These are phyloP conservation scores for Fusarium tuaranense DNA, from an alignment of 2,329 filamentous ascomycete genomes.

Conservation along the genomic window DNA sequence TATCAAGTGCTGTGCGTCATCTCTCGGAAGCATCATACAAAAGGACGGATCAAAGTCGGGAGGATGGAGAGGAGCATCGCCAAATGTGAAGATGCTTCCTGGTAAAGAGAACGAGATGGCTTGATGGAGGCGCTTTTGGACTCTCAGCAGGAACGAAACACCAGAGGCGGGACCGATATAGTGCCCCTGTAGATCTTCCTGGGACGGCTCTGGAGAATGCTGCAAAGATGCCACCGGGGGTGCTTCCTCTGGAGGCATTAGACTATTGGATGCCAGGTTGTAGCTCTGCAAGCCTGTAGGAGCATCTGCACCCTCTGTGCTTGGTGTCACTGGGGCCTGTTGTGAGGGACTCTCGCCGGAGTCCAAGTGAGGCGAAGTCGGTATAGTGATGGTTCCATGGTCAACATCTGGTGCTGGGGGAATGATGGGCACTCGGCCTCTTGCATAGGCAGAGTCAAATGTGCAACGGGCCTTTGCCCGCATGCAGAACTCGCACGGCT, in stretches of 20 bases:
- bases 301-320: neutral
- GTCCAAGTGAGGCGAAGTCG: constrained; percentile 11
- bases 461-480: constrained; percentile 37
- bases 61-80: constrained; percentile 59
- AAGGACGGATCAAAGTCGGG: constrained; percentile 51
- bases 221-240: constrained; percentile 31
- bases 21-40: constrained; percentile 55
- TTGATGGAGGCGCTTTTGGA: constrained; percentile 47
- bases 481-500: constrained; percentile 42
- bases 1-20: constrained; percentile 52
- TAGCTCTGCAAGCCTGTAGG: constrained; percentile 10
- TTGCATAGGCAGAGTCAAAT: constrained; percentile 42
- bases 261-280: constrained; percentile 16
- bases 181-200: constrained; percentile 48
- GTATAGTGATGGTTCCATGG: constrained; percentile 11
- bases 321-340: constrained; percentile 7
- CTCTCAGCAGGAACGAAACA: constrained; percentile 45
- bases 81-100: constrained; percentile 60
- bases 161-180: constrained; percentile 49
- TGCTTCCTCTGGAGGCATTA: neutral
- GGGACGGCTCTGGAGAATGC: constrained; percentile 45
- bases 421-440: constrained; percentile 40
- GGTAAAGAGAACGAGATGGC: constrained; percentile 37
- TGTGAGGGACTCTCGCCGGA: constrained; percentile 16
- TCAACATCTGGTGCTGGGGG: constrained; percentile 21